phyloP scores from a whole-genome alignment of 345 rosid species.

The Bruguiera sexangula region DNA sequence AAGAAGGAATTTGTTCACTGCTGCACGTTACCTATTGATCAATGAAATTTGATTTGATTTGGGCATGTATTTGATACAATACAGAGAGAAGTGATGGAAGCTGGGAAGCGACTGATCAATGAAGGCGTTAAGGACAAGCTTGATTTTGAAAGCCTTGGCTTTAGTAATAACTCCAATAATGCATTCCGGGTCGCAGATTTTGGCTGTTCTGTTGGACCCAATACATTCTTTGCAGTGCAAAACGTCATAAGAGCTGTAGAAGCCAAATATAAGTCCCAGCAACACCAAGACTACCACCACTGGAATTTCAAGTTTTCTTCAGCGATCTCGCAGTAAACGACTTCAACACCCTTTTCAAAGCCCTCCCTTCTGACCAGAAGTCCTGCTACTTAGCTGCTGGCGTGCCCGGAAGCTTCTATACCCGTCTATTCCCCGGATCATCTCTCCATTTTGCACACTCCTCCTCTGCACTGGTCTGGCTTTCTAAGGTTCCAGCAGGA shows the following conservation, averaged over 20 bases:
- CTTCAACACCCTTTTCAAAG: slow-evolving; percentile 39
- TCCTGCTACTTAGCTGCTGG: slow-evolving; percentile 22
- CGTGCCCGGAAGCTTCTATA: slow-evolving; percentile 38
- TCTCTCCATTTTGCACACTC: slow-evolving; percentile 24
- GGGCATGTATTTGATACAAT: neutral
- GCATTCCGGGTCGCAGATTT: slow-evolving; percentile 4
- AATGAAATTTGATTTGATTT: too few species aligned
- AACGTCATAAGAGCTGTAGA: slow-evolving; percentile 7
- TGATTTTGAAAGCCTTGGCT: neutral
- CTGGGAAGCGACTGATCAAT: slow-evolving; percentile 2
- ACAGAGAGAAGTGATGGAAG: slow-evolving; percentile 4
- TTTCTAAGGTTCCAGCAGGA: slow-evolving; percentile 25
- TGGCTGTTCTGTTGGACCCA: slow-evolving; percentile 18
- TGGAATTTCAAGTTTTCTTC: slow-evolving; percentile 30
- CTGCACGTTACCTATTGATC: too few species aligned
- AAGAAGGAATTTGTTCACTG: too few species aligned
- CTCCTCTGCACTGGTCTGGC: slow-evolving; percentile 30
- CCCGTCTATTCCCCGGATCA: slow-evolving; percentile 23
- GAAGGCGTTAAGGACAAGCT: slow-evolving; percentile 3
- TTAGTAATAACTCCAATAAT: neutral
- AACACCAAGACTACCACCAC: neutral
- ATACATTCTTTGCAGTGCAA: slow-evolving; percentile 7
- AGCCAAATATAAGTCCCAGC: neutral
- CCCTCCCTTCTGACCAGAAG: slow-evolving; percentile 10
- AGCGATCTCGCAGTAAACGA: slow-evolving; percentile 35